Base-by-base conservation (phyloP, 345 rosid genomes). In the Gossypium herbaceum region DNA sequence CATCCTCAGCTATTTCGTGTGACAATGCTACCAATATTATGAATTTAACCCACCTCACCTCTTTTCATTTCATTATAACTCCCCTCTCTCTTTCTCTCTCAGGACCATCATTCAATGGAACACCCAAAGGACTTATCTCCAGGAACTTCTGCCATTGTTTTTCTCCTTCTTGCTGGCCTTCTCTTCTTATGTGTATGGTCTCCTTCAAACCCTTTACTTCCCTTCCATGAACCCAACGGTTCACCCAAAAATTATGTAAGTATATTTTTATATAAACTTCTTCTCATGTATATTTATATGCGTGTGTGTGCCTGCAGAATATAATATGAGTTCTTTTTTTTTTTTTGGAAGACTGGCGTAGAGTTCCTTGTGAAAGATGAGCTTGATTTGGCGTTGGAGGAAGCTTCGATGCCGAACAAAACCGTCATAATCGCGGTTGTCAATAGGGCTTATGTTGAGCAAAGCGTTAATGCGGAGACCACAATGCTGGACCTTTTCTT, bases 401-500 rank as follows among this genome's bases (percentile, higher is more conserved):
- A 54, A 45, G 91, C 93, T 7, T 65, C 91, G 7, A 91, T 75
- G 81, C 79, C 86, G 15, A 86, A 89, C 84, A 88, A 77, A 52
- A 89, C 92, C 0, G 78, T 93, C 71, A 90, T 93, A 66, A 85
- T 93, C 12, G 81, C 91, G 0, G 79, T 89, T 12, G 86, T 89
- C 34, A 93, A 93, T 76, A 83, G 75, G 61, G 98, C 94, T 0
- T 94, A 91, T 43, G 94, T 84, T 5, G 91, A 89, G 55, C 87
- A 84, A 19, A 81, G 51, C 24, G 65, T 39, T n/a, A 77, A 55
- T 15, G 68, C 84, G 47, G 81, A 83, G 44, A 79, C 76, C 47
- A 78, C 90, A 10, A 92, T 94, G 94, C 71, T 92, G 12, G 94
- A 90, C 77, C 79, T 91, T 22, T 94, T 94, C 80, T 56, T 94